phyloP scores from a whole-genome alignment of 78 protist genomes.

The Monocercomonoides exilis region DNA sequence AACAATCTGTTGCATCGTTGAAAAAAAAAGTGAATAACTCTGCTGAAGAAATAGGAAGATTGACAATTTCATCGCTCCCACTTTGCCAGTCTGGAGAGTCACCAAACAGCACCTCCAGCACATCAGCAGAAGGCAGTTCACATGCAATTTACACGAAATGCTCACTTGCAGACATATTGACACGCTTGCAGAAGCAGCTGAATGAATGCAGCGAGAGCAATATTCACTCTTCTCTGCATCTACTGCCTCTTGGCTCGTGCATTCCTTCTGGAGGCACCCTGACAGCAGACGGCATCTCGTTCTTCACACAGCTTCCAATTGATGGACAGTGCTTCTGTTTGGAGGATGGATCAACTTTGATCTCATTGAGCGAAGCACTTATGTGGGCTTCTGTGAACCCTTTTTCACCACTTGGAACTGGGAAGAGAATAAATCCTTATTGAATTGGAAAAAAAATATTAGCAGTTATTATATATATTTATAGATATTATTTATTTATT shows the following conservation, averaged over 20 bases:
- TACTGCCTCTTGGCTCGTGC: conserved; percentile 1
- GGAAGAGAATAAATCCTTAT: background rate
- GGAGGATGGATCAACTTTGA: background rate
- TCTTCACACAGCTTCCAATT: background rate
- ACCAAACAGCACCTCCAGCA: background rate
- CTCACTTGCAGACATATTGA: background rate
- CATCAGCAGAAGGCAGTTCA: too few relatives aligned
- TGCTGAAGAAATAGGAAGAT: too few relatives aligned
- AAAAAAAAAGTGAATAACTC: background rate
- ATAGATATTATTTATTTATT: too few relatives aligned
- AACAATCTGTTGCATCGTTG: background rate
- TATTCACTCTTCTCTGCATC: background rate
- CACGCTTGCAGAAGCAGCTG: background rate
- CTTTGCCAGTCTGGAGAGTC: background rate
- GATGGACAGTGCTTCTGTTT: background rate
- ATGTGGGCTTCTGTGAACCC: conserved; percentile 2
- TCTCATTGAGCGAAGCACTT: background rate
- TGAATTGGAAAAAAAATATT: too few relatives aligned
- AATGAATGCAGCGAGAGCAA: background rate
- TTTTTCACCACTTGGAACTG: conserved; percentile 7
- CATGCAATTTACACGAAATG: too few relatives aligned
- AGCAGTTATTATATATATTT: too few relatives aligned
- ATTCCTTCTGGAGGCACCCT: background rate
- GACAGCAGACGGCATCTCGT: background rate
- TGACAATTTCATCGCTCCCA: background rate